Percentiles rank a stretch among this genome's conserved stretches.
Evolutionary conservation across 257 asterid species (phyloP).

Genomic region (Solanum stenotomum): DNA sequence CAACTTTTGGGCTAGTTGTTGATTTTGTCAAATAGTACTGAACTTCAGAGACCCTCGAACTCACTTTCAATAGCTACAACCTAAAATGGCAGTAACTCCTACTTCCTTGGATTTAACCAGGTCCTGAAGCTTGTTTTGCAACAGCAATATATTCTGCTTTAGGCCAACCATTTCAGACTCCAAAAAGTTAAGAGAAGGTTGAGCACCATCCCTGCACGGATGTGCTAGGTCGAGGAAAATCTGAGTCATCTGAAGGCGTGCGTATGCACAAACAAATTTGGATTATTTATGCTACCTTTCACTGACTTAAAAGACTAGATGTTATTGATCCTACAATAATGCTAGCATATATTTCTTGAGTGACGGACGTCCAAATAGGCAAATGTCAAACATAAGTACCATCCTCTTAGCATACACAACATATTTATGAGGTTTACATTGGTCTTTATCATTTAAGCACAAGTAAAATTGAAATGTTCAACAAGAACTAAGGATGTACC

Average conservation of each 20-base stretch:
- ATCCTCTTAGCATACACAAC: not conserved
- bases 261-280: no score
- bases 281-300: no score
- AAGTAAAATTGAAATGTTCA: not conserved
- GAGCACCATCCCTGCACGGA: constrained; percentile 10
- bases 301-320: not conserved
- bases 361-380: not conserved
- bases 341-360: not conserved
- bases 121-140: constrained; percentile 2
- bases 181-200: constrained; percentile 10
- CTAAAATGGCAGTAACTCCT: constrained; percentile 7
- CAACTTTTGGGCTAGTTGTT: constrained; percentile 30
- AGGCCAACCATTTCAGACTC: constrained; percentile 22
- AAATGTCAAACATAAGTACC: not conserved
- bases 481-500: constrained; percentile 29
- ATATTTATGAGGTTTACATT: not conserved
- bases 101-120: constrained; percentile 17
- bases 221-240: not conserved
- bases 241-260: no score
- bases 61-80: constrained; percentile 17
- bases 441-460: not conserved
- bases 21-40: constrained; percentile 36
- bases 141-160: constrained; percentile 1
- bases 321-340: not conserved
- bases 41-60: constrained; percentile 58